Base-by-base conservation (phyloP, 169 alveolate genomes). In the Plasmodium ovale region DNA sequence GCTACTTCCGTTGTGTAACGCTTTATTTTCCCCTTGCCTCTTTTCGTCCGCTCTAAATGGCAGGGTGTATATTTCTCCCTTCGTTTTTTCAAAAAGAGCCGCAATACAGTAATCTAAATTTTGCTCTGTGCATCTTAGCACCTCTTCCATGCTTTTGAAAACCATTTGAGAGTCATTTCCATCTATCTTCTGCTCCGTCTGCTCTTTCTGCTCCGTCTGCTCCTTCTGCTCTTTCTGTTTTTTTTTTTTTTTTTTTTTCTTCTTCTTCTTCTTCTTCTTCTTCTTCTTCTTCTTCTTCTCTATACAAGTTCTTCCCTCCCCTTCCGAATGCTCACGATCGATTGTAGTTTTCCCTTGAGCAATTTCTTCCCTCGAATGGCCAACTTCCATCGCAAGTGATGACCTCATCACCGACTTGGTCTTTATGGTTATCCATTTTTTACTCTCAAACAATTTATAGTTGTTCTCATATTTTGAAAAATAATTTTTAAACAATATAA, bases 31-130 rank as follows among this genome's bases (percentile, higher is more conserved):
- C 14, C 7, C 7, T 3, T 54, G 3, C 21, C 21, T 19, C 0
- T 10, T 54, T 7, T 12, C 10, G 16, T 67, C 12, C 10, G 9
- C 21, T 27, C 47, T 35, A 39, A 39, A 54, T 16, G 88, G 88
- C 7, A 77, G 56, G 25, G 49, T 51, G 49, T 77, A 77, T 60
- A 77, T 77, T 25, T 77, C 88, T 60, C 88, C 88, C 47, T 62
- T 62, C 9, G 68, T 77, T 68, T 54, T 64, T 77, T 77, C 88
- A 51, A 77, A 77, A 10, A 77, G 23, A n/a, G 58, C 74, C 19
- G 23, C 31, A 21, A 77, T 77, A 53, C 77, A 77, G 23, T 68
- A 62, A 39, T 77, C 62, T 62, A 77, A 51, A 44, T 77, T 77
- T 47, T 77, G 79, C 19, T 60, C 25, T n/a, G 60, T 77, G 47